Evolutionary conservation across 2,329 filamentous ascomycete genomes (phyloP), one percentile per base, ranked within the genome.

Genomic region (Botrytis byssoidea): DNA sequence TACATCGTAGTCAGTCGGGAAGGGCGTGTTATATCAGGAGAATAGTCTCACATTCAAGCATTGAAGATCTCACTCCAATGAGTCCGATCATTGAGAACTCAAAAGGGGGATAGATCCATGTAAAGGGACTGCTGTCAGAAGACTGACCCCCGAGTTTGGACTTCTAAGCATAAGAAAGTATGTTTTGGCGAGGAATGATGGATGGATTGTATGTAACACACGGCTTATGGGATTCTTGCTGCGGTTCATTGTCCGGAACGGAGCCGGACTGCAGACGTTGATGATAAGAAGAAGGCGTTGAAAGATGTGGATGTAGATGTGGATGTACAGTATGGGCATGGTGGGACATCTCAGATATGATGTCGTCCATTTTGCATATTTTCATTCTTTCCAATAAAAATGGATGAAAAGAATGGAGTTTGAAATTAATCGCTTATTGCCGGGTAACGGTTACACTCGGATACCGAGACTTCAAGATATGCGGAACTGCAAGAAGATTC

Each of bases 361-460:
- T 61, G 61, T 44, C 35, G 60, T 42, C 40, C 29, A 63, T 25
- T 63, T 42, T 10, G 37, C 42, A 42, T 8, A 40, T 40, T 61
- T 40, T 61, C 35, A 25, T 40, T n/a, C 25, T 18, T 63, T 9
- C 35, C 22, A 63, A 25, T 40, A 8, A 63, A 40, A 63, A 40
- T 40, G 22, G n/a, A n/a, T 63, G 60, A 63, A 63, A 57, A 29
- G 51, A 57, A 18, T 57, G 51, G 14, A 57, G n/a, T 57, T 57
- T 29, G 51, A n/a, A 18, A 29, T 29, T 6, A 57, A 29, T n/a
- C 60, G 60, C 60, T 63, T 63, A 63, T 40, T 40, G 37, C 3
- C 60, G 60, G 60, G 22, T 63, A 40, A 63, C 60, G 60, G 35
- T 63, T 63, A 63, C 60, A 40, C 16, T 63, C 60, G 60, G 60